These are phyloP conservation scores for Simplicillium aogashimaense DNA, from an alignment of 2,329 filamentous ascomycete species.

Conservation along the genomic window DNA sequence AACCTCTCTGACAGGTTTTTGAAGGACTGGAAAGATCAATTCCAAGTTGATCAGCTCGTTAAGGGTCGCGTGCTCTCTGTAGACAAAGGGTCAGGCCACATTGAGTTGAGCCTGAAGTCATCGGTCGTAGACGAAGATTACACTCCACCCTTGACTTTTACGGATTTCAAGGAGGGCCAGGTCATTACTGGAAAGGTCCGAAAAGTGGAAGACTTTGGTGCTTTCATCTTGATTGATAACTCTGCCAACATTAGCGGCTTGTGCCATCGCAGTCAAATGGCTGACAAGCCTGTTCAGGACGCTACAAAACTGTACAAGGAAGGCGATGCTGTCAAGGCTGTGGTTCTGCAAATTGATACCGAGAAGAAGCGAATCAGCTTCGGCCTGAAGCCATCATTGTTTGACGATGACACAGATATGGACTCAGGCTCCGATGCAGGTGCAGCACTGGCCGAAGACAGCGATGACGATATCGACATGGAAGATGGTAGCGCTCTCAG, in stretches of 20 bases:
- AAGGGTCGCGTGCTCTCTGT: constrained; percentile 73
- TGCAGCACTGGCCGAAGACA: constrained; percentile 33
- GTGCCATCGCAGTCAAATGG: constrained; percentile 88
- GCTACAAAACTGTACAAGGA: constrained; percentile 83
- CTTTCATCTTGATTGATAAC: constrained; percentile 83
- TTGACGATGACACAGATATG: constrained; percentile 53
- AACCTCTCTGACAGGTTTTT: constrained; percentile 86
- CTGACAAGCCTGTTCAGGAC: constrained; percentile 71
- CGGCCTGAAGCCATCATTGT: constrained; percentile 86
- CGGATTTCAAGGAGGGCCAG: constrained; percentile 71
- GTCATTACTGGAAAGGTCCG: constrained; percentile 82
- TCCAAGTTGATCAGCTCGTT: constrained; percentile 82
- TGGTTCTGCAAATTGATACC: constrained; percentile 67
- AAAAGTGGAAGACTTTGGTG: constrained; percentile 90
- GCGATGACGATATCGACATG: constrained; percentile 37
- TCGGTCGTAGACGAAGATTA: constrained; percentile 77
- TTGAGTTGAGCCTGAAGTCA: constrained; percentile 80
- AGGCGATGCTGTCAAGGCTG: constrained; percentile 89
- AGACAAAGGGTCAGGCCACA: constrained; percentile 56
- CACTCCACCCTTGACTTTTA: constrained; percentile 59
- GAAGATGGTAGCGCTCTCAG: constrained; percentile 32
- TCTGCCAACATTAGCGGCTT: constrained; percentile 85
- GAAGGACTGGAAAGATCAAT: constrained; percentile 91
- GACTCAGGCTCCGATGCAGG: constrained; percentile 37
- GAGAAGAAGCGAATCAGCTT: constrained; percentile 76